phyloP scores from a whole-genome alignment of 2,329 filamentous ascomycete genomes.

The Thelonectria rubi region DNA sequence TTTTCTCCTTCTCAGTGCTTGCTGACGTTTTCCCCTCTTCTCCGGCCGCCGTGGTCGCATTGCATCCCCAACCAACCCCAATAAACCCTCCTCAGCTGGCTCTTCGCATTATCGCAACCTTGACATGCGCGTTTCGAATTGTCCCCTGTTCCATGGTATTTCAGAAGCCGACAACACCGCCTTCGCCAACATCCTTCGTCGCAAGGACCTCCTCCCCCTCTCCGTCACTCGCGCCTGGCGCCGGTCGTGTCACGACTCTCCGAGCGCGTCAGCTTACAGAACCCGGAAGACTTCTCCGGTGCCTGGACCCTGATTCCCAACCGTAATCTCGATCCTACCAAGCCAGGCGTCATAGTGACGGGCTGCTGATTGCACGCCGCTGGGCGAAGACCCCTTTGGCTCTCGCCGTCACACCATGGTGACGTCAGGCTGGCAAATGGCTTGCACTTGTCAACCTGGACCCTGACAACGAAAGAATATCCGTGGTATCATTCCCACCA shows the following conservation, averaged over 20 bases:
- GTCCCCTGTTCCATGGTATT: neutral
- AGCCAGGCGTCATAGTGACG: constrained; percentile 40
- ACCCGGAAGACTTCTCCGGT: constrained; percentile 32
- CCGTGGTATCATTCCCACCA: neutral
- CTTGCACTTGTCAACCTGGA: constrained; percentile 27
- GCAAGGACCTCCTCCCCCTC: constrained; percentile 1
- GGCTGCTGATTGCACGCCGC: constrained; percentile 28
- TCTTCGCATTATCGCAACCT: constrained; percentile 7
- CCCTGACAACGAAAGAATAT: constrained; percentile 15
- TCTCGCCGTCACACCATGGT: constrained; percentile 38
- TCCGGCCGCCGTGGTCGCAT: constrained; percentile 1
- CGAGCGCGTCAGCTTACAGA: constrained; percentile 20
- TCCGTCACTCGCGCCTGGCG: neutral
- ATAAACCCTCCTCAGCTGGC: neutral
- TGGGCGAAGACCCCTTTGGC: constrained; percentile 30
- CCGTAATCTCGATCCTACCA: constrained; percentile 44
- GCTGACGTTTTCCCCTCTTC: neutral
- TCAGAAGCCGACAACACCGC: constrained; percentile 1
- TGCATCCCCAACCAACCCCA: constrained; percentile 1
- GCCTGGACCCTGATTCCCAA: constrained; percentile 45
- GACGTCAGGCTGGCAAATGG: constrained; percentile 37
- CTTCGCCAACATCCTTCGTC: constrained; percentile 1
- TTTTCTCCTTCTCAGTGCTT: constrained; percentile 1
- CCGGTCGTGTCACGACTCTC: constrained; percentile 15
- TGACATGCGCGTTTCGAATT: constrained; percentile 13